phyloP scores from a whole-genome alignment of 352 stramenopile genomes.

The Phytophthora agathidicida region DNA sequence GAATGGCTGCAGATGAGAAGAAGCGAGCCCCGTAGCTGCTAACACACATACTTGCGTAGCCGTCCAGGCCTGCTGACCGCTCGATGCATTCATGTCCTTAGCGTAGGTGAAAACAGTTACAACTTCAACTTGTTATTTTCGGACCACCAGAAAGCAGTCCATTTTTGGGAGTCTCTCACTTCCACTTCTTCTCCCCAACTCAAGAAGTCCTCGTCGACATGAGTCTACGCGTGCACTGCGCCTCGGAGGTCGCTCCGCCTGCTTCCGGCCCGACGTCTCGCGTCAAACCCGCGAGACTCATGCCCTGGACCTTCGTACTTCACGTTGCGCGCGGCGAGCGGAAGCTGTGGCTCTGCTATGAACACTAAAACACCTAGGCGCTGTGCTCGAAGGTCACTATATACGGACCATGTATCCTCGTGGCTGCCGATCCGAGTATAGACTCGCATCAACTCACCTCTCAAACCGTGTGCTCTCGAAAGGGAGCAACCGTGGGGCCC shows the following conservation, averaged over 20 bases:
- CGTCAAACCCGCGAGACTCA: background rate
- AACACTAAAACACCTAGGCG: too few species aligned
- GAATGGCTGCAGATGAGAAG: constrained; percentile 52
- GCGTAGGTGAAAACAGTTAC: too few species aligned
- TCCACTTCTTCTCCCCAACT: constrained; percentile 5
- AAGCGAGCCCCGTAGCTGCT: constrained; percentile 49
- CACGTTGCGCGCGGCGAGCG: constrained; percentile 14
- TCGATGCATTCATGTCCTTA: constrained; percentile 14
- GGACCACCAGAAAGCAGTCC: too few species aligned
- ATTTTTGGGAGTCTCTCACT: background rate
- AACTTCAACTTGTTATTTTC: too few species aligned
- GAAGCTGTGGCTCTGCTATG: too few species aligned
- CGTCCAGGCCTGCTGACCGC: constrained; percentile 15
- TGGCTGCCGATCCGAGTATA: too few species aligned
- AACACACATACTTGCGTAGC: constrained; percentile 38
- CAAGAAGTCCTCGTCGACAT: constrained; percentile 2
- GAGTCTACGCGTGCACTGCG: constrained; percentile 4
- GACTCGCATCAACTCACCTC: too few species aligned
- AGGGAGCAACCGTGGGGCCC: too few species aligned
- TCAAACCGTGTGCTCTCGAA: too few species aligned
- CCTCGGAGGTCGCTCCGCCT: background rate
- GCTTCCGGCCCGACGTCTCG: background rate
- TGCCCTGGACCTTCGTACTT: constrained; percentile 13
- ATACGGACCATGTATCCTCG: too few species aligned
- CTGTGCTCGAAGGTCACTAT: too few species aligned